Evolutionary conservation across 371 early-diverging fungal genomes (phyloP), one percentile per base, ranked within the genome.

Genomic region (Zychaea mexicana): DNA sequence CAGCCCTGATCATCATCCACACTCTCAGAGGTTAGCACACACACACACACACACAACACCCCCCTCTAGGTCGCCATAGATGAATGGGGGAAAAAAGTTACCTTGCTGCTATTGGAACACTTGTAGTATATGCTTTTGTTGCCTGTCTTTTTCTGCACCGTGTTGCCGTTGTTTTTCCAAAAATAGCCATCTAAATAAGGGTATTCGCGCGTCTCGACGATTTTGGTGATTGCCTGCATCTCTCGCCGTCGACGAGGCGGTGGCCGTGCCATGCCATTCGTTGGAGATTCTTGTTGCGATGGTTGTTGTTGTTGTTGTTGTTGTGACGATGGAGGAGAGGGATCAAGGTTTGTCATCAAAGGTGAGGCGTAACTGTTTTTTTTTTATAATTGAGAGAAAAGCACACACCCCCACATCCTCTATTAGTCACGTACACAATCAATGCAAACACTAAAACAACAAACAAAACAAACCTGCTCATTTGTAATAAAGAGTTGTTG

Each of bases 101-200:
- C 80, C 71, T 76, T 79, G 53, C 68, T 71, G 26, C 81, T 77
- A 52, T 80, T 80, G 19, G 78, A 75, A 26, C 86, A 86, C 52
- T 86, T 86, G 70, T 81, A 86, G 62, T 86, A 85, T 24, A 84
- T 77, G 61, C 86, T 86, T 66, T 85, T 85, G 47, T 83, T 81
- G 55, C 88, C 88, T 7, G 85, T 88, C 75, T 85, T 86, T 63
- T 84, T 83, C 36, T 84, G 84, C 3, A 78, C 70, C 17, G 86
- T 86, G 54, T 86, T 86, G n/a, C 86, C 86, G 57, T 86, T 86
- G 69, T 86, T 86, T 71, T 84, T 84, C 88, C 88, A 88, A 33
- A 88, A 76, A 62, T 79, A 85, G 13, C 76, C 74, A 55, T 88
- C 88, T 17, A 72, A 31, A 53, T 82, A 82, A 4, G 83, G 85